These are phyloP conservation scores for Galerina marginata DNA, from an alignment of 768 basidiomycete species.

Conservation along the genomic window DNA sequence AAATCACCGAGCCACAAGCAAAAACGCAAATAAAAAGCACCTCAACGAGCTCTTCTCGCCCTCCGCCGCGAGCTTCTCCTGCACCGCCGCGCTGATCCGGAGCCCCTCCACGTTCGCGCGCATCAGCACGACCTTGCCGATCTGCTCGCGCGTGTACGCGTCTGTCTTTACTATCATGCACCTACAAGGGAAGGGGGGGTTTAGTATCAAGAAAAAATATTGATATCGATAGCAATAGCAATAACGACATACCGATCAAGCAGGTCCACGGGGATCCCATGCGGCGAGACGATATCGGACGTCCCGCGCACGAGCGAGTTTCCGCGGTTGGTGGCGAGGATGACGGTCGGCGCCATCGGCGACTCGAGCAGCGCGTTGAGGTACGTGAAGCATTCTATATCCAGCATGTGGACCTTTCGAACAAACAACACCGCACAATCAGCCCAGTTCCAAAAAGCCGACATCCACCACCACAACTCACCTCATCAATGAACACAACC, in stretches of 20 bases:
- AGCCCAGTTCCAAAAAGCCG: too few species aligned
- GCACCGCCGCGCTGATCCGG: conserved; percentile 72
- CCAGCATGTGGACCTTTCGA: conserved; percentile 95
- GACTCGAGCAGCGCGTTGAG: conserved; percentile 95
- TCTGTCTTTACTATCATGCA: conserved; percentile 97
- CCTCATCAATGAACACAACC: conserved; percentile 98
- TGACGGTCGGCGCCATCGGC: conserved; percentile 96
- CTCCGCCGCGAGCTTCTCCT: conserved; percentile 81
- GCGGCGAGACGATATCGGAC: conserved; percentile 87
- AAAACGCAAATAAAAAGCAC: conserved; percentile 42
- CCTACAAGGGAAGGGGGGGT: conserved; percentile 36
- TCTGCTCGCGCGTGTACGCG: conserved; percentile 80
- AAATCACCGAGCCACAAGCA: conserved; percentile 6
- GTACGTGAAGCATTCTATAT: conserved; percentile 99
- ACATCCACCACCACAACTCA: conserved; percentile 37
- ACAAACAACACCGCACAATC: neutral
- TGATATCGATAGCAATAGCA: neutral
- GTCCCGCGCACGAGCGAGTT: conserved; percentile 93
- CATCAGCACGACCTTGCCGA: conserved; percentile 84
- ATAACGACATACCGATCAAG: conserved; percentile 74
- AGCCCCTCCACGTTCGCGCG: conserved; percentile 89
- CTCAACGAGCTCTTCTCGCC: conserved; percentile 84
- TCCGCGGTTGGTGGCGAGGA: conserved; percentile 95
- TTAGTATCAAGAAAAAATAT: neutral
- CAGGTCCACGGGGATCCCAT: conserved; percentile 93